These are phyloP conservation scores for Umbelopsis sp. DNA, from an alignment of 192 early-diverging fungal species.

Conservation along the genomic window DNA sequence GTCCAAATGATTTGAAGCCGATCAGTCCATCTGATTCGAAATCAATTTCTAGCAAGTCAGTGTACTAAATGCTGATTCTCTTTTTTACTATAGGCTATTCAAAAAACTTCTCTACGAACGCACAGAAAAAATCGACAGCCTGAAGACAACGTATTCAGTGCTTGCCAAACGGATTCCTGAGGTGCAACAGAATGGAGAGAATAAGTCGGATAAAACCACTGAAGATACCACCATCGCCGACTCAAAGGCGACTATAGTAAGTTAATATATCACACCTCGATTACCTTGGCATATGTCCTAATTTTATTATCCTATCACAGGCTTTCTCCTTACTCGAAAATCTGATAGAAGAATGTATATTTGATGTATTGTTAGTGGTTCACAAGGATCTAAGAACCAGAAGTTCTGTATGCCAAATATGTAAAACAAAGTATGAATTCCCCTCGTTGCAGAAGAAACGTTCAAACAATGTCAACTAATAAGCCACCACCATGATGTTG, in stretches of 20 bases:
- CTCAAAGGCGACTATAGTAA: constrained; percentile 14
- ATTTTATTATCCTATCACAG: constrained; percentile 27
- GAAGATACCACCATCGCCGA: neutral
- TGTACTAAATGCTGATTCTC: neutral
- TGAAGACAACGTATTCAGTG: constrained; percentile 8
- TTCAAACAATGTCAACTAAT: neutral
- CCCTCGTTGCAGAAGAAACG: neutral
- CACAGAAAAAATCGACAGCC: constrained; percentile 6
- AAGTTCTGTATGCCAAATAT: constrained; percentile 67
- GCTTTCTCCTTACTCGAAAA: constrained; percentile 63
- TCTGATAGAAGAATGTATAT: constrained; percentile 71
- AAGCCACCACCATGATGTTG: neutral
- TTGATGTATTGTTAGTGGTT: constrained; percentile 72
- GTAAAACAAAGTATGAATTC: constrained; percentile 70
- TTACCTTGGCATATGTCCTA: neutral
- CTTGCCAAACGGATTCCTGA: constrained; percentile 1
- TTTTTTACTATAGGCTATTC: neutral
- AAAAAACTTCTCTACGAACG: constrained; percentile 12
- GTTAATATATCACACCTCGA: neutral
- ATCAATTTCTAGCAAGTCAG: neutral
- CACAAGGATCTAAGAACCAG: constrained; percentile 68
- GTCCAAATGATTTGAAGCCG: neutral
- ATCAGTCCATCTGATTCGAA: neutral
- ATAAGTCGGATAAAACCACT: neutral
- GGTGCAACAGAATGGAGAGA: neutral